Evolutionary conservation across 129 eudicot species (phyloP).

Genomic region (Calendula officinalis): DNA sequence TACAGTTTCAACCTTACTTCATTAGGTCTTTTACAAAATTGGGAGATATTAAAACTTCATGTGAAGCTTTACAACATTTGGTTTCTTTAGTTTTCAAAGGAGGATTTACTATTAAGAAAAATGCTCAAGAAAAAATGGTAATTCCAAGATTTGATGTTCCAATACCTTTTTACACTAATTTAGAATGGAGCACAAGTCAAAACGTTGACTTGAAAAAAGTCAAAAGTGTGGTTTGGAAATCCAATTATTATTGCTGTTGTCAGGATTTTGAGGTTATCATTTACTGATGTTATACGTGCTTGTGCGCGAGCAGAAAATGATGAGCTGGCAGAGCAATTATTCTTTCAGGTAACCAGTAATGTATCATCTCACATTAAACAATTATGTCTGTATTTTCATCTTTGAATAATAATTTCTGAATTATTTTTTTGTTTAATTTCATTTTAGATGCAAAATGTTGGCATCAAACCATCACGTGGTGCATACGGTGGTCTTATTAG

Average conservation of each 20-base stretch:
- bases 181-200: constrained; percentile 13
- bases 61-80: constrained; percentile 54
- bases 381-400: neutral
- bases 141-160: constrained; percentile 55
- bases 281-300: constrained; percentile 52
- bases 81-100: constrained; percentile 38
- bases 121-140: constrained; percentile 34
- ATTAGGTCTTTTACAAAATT: constrained; percentile 60
- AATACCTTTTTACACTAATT: constrained; percentile 39
- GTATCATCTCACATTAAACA: neutral
- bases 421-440: constrained; percentile 3
- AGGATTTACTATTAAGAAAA: constrained; percentile 23
- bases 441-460: too few relatives aligned
- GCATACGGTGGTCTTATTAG: constrained; percentile 60
- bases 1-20: constrained; percentile 47
- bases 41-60: constrained; percentile 56
- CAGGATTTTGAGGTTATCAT: constrained; percentile 60
- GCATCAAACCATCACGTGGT: constrained; percentile 55
- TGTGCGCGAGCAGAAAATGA: constrained; percentile 45
- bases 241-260: constrained; percentile 14
- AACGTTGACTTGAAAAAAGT: constrained; percentile 9
- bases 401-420: constrained; percentile 6
- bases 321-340: constrained; percentile 56
- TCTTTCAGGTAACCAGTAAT: constrained; percentile 73
- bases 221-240: constrained; percentile 20